Evolutionary conservation across 2,329 filamentous ascomycete genomes (phyloP).

Genomic region (Drechslerella coelobrocha): DNA sequence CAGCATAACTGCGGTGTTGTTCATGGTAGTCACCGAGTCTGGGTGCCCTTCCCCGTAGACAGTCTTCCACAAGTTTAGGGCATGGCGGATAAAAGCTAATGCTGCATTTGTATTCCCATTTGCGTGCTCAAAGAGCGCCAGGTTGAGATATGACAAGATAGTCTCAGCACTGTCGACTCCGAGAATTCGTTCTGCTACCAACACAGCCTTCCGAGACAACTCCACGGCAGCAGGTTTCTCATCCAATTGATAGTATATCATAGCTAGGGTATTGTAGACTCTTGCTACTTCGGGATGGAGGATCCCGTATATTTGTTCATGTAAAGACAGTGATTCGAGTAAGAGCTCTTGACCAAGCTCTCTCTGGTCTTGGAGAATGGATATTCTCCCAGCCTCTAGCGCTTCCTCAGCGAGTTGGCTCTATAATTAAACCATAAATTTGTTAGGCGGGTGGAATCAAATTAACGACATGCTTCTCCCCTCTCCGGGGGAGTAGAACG

Average conservation of each 20-base stretch:
- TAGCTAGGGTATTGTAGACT: constrained; percentile 92
- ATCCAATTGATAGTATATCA: constrained; percentile 96
- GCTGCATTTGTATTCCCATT: constrained; percentile 87
- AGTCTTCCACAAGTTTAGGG: constrained; percentile 93
- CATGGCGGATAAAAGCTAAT: constrained; percentile 88
- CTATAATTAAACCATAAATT: constrained; percentile 34
- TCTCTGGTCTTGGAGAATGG: constrained; percentile 92
- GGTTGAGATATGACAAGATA: constrained; percentile 91
- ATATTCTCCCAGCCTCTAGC: constrained; percentile 92
- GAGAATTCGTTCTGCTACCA: constrained; percentile 91
- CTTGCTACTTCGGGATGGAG: constrained; percentile 94
- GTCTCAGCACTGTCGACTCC: constrained; percentile 94
- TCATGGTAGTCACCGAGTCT: constrained; percentile 97
- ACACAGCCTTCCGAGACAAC: constrained; percentile 92
- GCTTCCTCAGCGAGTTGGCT: constrained; percentile 93
- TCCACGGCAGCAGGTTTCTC: constrained; percentile 96
- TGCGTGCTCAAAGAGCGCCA: constrained; percentile 91
- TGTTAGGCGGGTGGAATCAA: constrained; percentile 2
- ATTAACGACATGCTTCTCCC: background rate
- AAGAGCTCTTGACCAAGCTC: constrained; percentile 95
- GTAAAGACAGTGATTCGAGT: constrained; percentile 91
- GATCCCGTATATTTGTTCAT: constrained; percentile 98
- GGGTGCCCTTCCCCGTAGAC: constrained; percentile 94
- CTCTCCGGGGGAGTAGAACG: too few relatives aligned
- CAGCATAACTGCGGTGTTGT: constrained; percentile 98